Base-by-base conservation (phyloP, 179 eudicot genomes). In the Amaranthus tricolor region DNA sequence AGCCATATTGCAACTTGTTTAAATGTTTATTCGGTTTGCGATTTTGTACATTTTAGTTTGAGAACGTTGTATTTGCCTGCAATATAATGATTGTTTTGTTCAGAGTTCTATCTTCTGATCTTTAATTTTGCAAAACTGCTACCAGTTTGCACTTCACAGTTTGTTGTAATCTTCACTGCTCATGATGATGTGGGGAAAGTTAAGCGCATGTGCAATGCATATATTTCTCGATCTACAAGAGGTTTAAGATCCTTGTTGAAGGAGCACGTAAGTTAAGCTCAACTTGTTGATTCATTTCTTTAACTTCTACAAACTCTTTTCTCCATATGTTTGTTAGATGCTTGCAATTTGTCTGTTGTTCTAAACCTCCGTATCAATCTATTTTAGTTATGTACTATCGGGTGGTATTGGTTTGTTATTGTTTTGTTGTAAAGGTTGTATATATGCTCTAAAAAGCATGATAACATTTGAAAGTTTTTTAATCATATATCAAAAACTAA, bases 191-290 rank as follows among this genome's bases (percentile, higher is more conserved):
- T 52, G 21, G 87, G 71, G 72, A 82, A 79, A 78, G 78, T 79
- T 49, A 89, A 89, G 82, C 81, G 84, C 56, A 62, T 66, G 66
- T 95, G 96, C 86, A 79, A 81, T 73, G 97, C 97, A 52, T 95
- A 88, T 75, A 81, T 95, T 55, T 95, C 99, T 62, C 97, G 86
- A 78, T 90, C 97, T 50, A 93, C 99, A 11, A 86, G 95, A 87
- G 85, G 87, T 74, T 79, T 95, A 64, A 87, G 99, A 85, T 88
- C 97, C 73, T 84, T 89, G 86, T 81, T 95, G 80, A 91, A 73
- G 78, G 97, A 90, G 80, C 94, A 92, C 79, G 98, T 94, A 87
- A 84, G 96, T 83, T 74, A n/a, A 58, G 15, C 57, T 66, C 61
- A 43, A 51, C 65, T 31, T 81, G 11, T 80, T 48, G 31, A 31